A percentile compares a stretch with the other conserved stretches of the same genome.
These are phyloP conservation scores for Rhexocercosporidium sp. DNA, from an alignment of 2,329 filamentous ascomycete genomes.

Conservation along the genomic window DNA sequence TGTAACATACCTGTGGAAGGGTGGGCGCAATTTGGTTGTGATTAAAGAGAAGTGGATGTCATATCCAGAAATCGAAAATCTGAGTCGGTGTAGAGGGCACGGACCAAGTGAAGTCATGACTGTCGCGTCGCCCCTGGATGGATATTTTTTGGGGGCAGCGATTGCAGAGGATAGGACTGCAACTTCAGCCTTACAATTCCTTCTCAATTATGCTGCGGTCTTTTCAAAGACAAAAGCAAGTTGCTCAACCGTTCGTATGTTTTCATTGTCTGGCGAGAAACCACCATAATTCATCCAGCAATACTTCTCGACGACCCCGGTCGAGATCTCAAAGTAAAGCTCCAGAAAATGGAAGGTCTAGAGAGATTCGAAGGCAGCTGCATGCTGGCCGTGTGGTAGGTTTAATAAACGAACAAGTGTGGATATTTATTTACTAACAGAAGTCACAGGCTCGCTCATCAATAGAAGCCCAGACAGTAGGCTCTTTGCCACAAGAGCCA, in stretches of 20 bases:
- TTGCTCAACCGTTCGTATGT: constrained; percentile 32
- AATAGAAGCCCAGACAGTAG: constrained; percentile 7
- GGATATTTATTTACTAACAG: neutral
- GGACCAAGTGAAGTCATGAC: constrained; percentile 9
- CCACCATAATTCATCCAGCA: neutral
- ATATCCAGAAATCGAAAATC: neutral
- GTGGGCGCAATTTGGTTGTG: neutral
- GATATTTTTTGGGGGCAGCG: constrained; percentile 4
- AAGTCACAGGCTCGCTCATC: constrained; percentile 8
- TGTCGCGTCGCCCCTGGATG: constrained; percentile 21
- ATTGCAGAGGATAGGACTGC: neutral
- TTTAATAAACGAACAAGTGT: neutral
- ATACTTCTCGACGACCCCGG: neutral
- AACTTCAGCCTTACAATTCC: neutral
- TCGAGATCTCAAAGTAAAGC: neutral
- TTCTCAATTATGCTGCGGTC: constrained; percentile 34
- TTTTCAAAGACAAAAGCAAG: constrained; percentile 20
- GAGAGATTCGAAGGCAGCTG: constrained; percentile 7
- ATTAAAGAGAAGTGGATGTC: neutral
- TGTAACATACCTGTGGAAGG: constrained; percentile 26
- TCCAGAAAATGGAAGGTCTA: neutral
- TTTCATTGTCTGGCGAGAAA: constrained; percentile 35
- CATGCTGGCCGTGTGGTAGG: constrained; percentile 16
- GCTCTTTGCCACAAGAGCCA: constrained; percentile 4
- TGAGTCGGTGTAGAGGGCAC: neutral